phyloP scores from a whole-genome alignment of 352 stramenopile species.

The Phytopythium chamaehyphon region DNA sequence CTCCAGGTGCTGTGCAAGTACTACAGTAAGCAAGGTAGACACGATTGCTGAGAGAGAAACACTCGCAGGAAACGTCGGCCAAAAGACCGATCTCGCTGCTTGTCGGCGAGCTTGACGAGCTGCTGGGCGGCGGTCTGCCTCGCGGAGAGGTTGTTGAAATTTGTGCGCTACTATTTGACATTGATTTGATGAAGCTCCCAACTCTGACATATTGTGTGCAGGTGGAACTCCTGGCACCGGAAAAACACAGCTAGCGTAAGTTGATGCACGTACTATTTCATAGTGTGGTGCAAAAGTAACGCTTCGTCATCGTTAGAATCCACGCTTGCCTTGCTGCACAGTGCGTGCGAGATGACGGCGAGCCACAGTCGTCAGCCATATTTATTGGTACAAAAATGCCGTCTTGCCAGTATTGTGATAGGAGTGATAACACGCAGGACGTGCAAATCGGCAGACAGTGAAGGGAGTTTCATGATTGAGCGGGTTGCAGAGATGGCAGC shows the following conservation, averaged over 20 bases:
- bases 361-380: conserved; percentile 20
- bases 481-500: conserved; percentile 82
- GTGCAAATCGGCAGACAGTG: conserved; percentile 58
- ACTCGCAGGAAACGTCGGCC: conserved; percentile 22
- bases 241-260: conserved; percentile 75
- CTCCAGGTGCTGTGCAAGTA: conserved; percentile 39
- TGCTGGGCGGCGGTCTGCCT: conserved; percentile 63
- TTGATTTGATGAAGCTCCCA: not conserved
- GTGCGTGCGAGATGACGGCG: conserved; percentile 17
- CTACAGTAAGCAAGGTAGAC: too few species aligned
- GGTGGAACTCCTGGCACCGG: conserved; percentile 62
- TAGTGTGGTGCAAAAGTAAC: not conserved
- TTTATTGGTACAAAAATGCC: conserved; percentile 59
- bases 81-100: conserved; percentile 34
- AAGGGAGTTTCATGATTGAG: conserved; percentile 91
- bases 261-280: not conserved
- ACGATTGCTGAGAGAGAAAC: too few species aligned
- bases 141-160: conserved; percentile 77
- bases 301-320: conserved; percentile 28
- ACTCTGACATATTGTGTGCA: conserved; percentile 6
- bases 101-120: conserved; percentile 40
- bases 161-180: conserved; percentile 27
- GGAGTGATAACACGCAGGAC: not conserved
- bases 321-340: conserved; percentile 66
- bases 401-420: not conserved